Evolutionary conservation across 1,284 basidiomycete species (phyloP).

Genomic region (Microbotryum violaceum): DNA sequence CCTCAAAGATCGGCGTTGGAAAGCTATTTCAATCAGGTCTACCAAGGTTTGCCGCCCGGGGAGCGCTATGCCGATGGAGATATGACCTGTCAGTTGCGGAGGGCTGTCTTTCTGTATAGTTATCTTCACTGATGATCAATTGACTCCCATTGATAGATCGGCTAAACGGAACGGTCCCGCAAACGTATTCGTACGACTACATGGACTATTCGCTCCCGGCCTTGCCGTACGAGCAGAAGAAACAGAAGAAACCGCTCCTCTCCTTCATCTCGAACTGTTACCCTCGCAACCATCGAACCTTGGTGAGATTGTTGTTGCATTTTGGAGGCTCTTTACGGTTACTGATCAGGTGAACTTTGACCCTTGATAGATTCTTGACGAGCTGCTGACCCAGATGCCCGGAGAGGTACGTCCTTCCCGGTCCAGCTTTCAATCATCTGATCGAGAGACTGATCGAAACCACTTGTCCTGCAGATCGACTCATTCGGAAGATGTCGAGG

Average conservation of each 20-base stretch:
- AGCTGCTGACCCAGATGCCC: slow-evolving; percentile 14
- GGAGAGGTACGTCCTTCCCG: neutral
- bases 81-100: slow-evolving; percentile 16
- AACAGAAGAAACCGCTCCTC: slow-evolving; percentile 12
- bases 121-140: neutral
- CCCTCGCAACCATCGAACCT: neutral
- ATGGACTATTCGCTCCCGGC: slow-evolving; percentile 15
- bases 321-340: slow-evolving; percentile 14
- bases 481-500: slow-evolving; percentile 17
- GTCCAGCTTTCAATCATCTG: neutral
- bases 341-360: neutral
- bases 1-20: slow-evolving; percentile 13
- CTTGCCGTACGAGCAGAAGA: slow-evolving; percentile 3
- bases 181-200: slow-evolving; percentile 13
- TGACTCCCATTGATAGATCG: slow-evolving; percentile 4
- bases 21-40: slow-evolving; percentile 3
- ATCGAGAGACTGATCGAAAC: neutral
- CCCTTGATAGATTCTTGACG: slow-evolving; percentile 10
- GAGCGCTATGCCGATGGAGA: slow-evolving; percentile 6
- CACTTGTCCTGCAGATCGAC: slow-evolving; percentile 5
- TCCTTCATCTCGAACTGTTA: slow-evolving; percentile 10
- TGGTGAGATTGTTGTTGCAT: neutral
- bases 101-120: neutral
- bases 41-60: slow-evolving; percentile 6
- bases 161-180: slow-evolving; percentile 13